phyloP scores from a whole-genome alignment of 176 grass and related monocot genomes.

The Juncus inflexus region DNA sequence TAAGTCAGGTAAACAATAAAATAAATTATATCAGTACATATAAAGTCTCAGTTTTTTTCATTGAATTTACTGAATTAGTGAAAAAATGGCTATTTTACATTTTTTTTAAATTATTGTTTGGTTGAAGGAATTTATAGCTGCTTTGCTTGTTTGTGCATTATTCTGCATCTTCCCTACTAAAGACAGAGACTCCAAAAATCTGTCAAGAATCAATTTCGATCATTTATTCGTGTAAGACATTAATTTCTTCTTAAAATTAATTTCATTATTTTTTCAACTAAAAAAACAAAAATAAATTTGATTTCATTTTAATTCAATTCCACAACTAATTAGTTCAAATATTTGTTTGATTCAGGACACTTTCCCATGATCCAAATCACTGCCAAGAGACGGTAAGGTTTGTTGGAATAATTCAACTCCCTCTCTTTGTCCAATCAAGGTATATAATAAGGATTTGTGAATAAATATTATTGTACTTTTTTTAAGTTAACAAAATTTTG shows the following conservation, averaged over 20 bases:
- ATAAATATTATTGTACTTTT: no score
- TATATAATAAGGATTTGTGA: slow-evolving; percentile 10
- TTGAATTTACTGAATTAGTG: neutral
- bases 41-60: neutral
- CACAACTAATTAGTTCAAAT: neutral
- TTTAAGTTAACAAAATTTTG: no score
- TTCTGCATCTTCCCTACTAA: slow-evolving; percentile 83
- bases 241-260: neutral
- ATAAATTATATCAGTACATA: neutral
- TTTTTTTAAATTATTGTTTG: neutral
- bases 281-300: neutral
- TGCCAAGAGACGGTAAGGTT: slow-evolving; percentile 43
- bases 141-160: slow-evolving; percentile 73
- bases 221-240: slow-evolving; percentile 53
- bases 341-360: slow-evolving; percentile 25
- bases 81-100: neutral
- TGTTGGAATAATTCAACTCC: slow-evolving; percentile 53
- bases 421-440: slow-evolving; percentile 58
- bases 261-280: neutral
- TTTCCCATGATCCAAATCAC: slow-evolving; percentile 35
- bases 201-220: slow-evolving; percentile 73
- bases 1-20: slow-evolving; percentile 37
- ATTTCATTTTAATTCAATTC: neutral
- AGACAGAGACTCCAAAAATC: slow-evolving; percentile 33
- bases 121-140: slow-evolving; percentile 54